Evolutionary conservation across 768 basidiomycete genomes (phyloP).

Genomic region (Tricholomella constricta): DNA sequence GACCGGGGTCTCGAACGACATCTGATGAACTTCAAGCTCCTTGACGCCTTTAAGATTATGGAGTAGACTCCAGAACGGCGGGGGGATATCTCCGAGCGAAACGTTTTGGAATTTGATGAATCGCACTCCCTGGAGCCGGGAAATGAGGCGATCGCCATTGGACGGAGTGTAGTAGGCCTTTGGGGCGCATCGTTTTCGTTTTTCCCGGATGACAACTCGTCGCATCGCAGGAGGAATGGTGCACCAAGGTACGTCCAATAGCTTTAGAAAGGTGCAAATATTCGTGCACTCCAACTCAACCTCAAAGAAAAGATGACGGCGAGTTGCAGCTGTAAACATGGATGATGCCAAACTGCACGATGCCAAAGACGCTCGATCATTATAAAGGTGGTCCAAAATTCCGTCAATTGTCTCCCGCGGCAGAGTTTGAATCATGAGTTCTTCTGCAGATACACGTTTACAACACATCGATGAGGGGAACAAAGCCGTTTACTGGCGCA

Average conservation of each 20-base stretch:
- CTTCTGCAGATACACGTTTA: neutral
- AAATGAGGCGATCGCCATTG: constrained; percentile 14
- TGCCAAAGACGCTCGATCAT: constrained; percentile 27
- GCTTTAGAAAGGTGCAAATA: constrained; percentile 25
- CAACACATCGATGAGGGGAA: neutral
- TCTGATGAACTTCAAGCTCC: constrained; percentile 26
- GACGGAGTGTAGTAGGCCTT: constrained; percentile 16
- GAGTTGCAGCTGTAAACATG: constrained; percentile 25
- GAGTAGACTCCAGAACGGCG: constrained; percentile 28
- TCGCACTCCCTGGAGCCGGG: constrained; percentile 12
- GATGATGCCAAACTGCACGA: constrained; percentile 32
- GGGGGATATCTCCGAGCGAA: constrained; percentile 26
- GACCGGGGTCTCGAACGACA: constrained; percentile 23
- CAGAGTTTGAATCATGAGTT: constrained; percentile 17
- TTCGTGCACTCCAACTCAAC: constrained; percentile 25
- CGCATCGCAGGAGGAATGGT: constrained; percentile 28
- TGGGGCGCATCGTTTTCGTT: neutral
- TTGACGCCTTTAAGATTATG: constrained; percentile 27
- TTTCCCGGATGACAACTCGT: constrained; percentile 21
- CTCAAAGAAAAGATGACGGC: constrained; percentile 32
- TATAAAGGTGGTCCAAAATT: constrained; percentile 31
- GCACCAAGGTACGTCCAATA: constrained; percentile 31
- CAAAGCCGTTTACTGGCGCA: neutral
- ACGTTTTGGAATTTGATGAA: constrained; percentile 26
- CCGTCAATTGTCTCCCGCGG: constrained; percentile 37